Evolutionary conservation across 192 early-diverging fungal genomes (phyloP), one percentile per base, ranked within the genome.

Genomic region (Backusella sp.): DNA sequence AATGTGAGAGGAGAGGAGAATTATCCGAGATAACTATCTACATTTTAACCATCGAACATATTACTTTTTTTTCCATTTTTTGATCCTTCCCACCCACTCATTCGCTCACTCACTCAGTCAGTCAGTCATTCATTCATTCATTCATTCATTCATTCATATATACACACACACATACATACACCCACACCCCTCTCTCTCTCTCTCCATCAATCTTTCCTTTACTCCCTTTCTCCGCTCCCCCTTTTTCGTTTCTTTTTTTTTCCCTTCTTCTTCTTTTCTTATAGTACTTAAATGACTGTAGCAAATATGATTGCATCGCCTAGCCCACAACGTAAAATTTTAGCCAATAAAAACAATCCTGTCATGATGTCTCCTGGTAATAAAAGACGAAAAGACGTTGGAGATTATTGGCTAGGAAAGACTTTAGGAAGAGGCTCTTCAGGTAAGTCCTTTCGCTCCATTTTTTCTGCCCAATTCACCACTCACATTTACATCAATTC

Each of bases 391-490:
- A 82, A 87, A 66, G 76, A 87, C 36, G 79, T 87, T 34, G 86
- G 86, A 7, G 82, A 84, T 35, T 87, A 87, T 37, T 77, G 79
- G 49, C 75, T 87, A 39, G 84, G 84, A 7, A 83, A 83, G 62
- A 85, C 84, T 26, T 53, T 87, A 39, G 86, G 86, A 34, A 87
- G 83, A 76, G 86, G 86, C 21, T 85, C 86, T 42, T 87, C 86
- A 79, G 86, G 86, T 87, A 87, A 14, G 39, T 14, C n/a, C 35
- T 44, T 44, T 15, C 15, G 5, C 15, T 49, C 17, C 19, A 1
- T 49, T 49, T 19, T 49, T n/a, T 32, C 32, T 32, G 32, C 4
- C 46, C 6, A 49, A 49, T 17, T 44, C 15, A 49, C 6, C 19
- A 7, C 17, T 49, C 6, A 6, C 6, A n/a, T 49, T 7, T 7